A percentile compares a stretch with the other conserved stretches of the same genome.
phyloP scores from a whole-genome alignment of 106 monocot genomes.

The Allium fistulosum region DNA sequence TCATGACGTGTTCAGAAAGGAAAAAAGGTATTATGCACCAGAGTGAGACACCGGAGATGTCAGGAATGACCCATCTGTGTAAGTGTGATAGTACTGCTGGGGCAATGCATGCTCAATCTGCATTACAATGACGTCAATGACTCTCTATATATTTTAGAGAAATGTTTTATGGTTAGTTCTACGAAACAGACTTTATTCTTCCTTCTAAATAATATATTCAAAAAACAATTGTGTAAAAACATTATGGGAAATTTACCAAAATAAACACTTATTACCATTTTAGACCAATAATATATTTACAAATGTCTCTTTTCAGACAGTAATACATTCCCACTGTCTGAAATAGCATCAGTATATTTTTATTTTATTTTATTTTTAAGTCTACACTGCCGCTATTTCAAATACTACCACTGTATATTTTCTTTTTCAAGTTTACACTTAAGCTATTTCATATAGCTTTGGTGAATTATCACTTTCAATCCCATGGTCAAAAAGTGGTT shows the following conservation, averaged over 20 bases:
- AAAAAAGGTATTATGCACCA: slow-evolving; percentile 24
- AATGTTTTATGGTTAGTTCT: neutral
- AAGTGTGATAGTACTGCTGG: slow-evolving; percentile 67
- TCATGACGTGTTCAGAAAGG: too few species aligned
- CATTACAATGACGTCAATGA: neutral
- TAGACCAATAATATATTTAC: neutral
- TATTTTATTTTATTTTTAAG: too few species aligned
- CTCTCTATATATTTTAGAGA: neutral
- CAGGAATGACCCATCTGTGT: slow-evolving; percentile 64
- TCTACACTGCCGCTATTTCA: too few species aligned
- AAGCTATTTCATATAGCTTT: too few species aligned
- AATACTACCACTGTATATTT: too few species aligned
- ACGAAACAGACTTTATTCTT: neutral
- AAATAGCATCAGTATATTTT: too few species aligned
- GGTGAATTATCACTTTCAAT: too few species aligned
- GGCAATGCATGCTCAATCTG: slow-evolving; percentile 80
- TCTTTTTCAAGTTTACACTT: too few species aligned
- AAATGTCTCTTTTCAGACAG: neutral
- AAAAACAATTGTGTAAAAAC: neutral
- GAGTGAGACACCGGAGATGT: slow-evolving; percentile 84
- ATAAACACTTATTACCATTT: neutral
- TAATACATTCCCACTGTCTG: too few species aligned
- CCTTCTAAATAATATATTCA: too few species aligned
- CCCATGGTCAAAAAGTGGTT: too few species aligned
- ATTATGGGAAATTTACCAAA: neutral